Base-by-base conservation (phyloP, 208 protist species). In the Leptomonas seymouri region DNA sequence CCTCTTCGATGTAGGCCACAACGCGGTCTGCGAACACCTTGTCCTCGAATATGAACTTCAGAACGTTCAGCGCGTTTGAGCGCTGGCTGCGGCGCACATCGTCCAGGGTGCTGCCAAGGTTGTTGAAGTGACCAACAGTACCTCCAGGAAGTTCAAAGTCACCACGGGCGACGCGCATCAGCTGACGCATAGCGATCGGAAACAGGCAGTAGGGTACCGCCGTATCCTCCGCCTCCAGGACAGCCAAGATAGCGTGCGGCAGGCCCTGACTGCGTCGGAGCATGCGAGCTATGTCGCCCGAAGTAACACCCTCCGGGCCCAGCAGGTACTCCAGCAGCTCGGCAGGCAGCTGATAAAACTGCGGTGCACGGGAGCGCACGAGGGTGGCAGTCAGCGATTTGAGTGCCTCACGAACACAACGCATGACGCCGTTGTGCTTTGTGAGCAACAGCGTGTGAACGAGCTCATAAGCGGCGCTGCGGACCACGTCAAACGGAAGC, bases 31-130 rank as follows among this genome's bases (percentile, higher is more conserved):
- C 76, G 54, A 97, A 86, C 14, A 75, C 39, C 50, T 87, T 94
- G 67, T 97, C 87, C 57, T 97, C 92, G 72, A 97, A 96, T 36
- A 98, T 80, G 74, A 96, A 97, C 75, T 95, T 96, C 46, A 98
- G 65, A 28, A 98, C 93, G 74, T 98, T 97, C 16, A 98, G 70
- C 16, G 90, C 90, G 64, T 98, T 97, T 6, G 91, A 93, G 53
- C 85, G 87, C 65, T 93, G 91, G 36, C 89, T 89, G 28, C 76
- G 76, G 18, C 49, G 53, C 25, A 88, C 74, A 14, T 84, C 79
- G 41, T 68, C 65, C 1, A 62, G n/a, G 46, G 67, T 42, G 46
- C 44, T 25, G 20, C 42, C n/a, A 21, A 61, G 21, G 39, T 44
- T 25, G 44, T 39, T 27, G 34, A 14, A 21, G n/a, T n/a, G 4